Evolutionary conservation across 1,284 basidiomycete species (phyloP), one percentile per base, ranked within the genome.

Genomic region (Coriolopsis trogii): DNA sequence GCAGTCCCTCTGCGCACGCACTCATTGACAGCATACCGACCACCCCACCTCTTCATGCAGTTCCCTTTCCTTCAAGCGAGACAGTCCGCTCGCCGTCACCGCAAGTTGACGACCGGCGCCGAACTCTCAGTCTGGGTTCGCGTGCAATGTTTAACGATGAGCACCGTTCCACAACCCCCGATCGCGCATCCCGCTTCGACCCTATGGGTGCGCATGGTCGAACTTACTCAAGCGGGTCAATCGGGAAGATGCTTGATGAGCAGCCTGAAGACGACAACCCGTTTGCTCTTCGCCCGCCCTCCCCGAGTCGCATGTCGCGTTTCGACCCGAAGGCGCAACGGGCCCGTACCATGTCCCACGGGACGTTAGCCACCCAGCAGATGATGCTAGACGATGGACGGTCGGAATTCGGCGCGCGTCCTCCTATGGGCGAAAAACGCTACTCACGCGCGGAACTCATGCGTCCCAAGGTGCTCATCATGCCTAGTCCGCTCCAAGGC

Each of bases 391-490:
- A 87, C 49, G 77, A 82, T 56, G 84, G 30, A 85, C 51, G 75
- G 76, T 46, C 45, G 30, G 49, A 72, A 42, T 67, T 64, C 38
- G 65, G 63, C 49, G 68, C 63, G 51, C 65, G 63, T 38, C 71
- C 72, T 21, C 63, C 66, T 1, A 46, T 46, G 34, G 74, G 74
- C 46, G 79, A 84, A 34, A 78, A 80, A 34, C 81, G 76, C 23
- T 84, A 84, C 62, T 89, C 89, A 6, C 86, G 85, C 13, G 61
- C 87, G 51, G 90, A 92, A 21, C 72, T 92, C 43, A 76, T 92
- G 66, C 78, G 89, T 25, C 89, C 89, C 1, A 93, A 92, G 67
- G 77, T 93, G 23, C 82, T 92, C 40, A 84, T 92, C 51, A 92
- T 92, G 89, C 89, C 89, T 12, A 91, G 88, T 61, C 89, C 90